A percentile compares a stretch with the other conserved stretches of the same genome.
These are phyloP conservation scores for Zygosaccharomyces rouxii DNA, from an alignment of 805 yeast species.

Conservation along the genomic window DNA sequence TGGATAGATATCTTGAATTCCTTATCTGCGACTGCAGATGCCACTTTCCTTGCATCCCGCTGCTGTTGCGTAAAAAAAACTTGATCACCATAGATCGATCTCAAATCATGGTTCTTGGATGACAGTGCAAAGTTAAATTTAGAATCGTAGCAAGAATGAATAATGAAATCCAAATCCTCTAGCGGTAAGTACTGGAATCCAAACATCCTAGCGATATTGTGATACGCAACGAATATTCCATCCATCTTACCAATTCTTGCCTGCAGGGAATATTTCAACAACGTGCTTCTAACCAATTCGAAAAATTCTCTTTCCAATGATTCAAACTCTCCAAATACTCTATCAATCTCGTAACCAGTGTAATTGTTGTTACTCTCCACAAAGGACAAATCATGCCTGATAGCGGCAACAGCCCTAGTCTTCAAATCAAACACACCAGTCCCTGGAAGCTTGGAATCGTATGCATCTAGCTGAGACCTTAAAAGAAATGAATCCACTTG, in stretches of 20 bases:
- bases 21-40: conserved; percentile 49
- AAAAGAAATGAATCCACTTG: conserved; percentile 62
- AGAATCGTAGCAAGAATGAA: conserved; percentile 45
- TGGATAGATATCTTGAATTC: conserved; percentile 62
- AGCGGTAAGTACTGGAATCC: conserved; percentile 89
- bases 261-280: conserved; percentile 82
- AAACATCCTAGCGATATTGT: conserved; percentile 71
- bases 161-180: conserved; percentile 59
- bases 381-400: conserved; percentile 69
- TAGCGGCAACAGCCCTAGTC: conserved; percentile 84
- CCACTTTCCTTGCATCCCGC: conserved; percentile 23
- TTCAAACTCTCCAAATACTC: conserved; percentile 60
- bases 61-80: conserved; percentile 21
- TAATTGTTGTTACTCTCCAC: conserved; percentile 50
- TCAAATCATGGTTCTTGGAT: conserved; percentile 13
- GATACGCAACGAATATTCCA: conserved; percentile 90
- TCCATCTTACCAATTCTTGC: conserved; percentile 97
- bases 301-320: conserved; percentile 77
- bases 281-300: conserved; percentile 70
- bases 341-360: conserved; percentile 63
- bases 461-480: conserved; percentile 89
- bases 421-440: conserved; percentile 89
- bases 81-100: conserved; percentile 22
- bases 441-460: conserved; percentile 73
- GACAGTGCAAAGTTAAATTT: conserved; percentile 15